A percentile compares a stretch with the other conserved stretches of the same genome.
phyloP scores from a whole-genome alignment of 108 stramenopile genomes.

The Pseudonitzschia multistriata region DNA sequence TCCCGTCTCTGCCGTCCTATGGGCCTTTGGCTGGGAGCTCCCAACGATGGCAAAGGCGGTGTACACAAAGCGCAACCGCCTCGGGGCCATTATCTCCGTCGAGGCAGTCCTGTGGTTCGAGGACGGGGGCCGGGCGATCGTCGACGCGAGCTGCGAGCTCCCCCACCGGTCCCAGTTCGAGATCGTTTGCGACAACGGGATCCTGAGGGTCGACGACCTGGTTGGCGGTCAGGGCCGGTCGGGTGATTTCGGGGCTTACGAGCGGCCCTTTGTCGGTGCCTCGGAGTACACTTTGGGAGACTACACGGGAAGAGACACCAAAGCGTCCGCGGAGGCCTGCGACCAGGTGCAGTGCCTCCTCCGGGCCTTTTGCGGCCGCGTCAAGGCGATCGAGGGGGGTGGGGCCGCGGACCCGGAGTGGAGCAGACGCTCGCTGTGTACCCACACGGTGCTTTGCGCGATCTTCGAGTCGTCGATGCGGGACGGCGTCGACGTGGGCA shows the following conservation, averaged over 20 bases:
- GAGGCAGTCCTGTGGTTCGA: not conserved
- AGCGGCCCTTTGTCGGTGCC: constrained; percentile 5
- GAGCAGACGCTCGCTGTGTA: not conserved
- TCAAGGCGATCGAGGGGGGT: not conserved
- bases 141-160: not conserved
- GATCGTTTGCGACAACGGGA: constrained; percentile 5
- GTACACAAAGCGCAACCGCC: not conserved
- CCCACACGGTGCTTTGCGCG: not conserved
- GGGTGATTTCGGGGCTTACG: constrained; percentile 5
- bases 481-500: not conserved
- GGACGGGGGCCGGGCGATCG: not conserved
- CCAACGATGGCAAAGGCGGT: not conserved
- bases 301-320: not conserved
- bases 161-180: constrained; percentile 6
- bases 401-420: constrained; percentile 1
- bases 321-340: not conserved
- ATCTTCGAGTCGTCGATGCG: constrained; percentile 6
- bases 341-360: not conserved
- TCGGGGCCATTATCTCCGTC: not conserved
- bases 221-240: constrained; percentile 5
- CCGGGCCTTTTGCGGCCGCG: not conserved
- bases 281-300: not conserved
- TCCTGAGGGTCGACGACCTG: constrained; percentile 8
- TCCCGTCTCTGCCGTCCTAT: not conserved
- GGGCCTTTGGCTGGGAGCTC: constrained; percentile 4